Evolutionary conservation across 257 asterid species (phyloP).

Genomic region (Paraleonurus japonicus): DNA sequence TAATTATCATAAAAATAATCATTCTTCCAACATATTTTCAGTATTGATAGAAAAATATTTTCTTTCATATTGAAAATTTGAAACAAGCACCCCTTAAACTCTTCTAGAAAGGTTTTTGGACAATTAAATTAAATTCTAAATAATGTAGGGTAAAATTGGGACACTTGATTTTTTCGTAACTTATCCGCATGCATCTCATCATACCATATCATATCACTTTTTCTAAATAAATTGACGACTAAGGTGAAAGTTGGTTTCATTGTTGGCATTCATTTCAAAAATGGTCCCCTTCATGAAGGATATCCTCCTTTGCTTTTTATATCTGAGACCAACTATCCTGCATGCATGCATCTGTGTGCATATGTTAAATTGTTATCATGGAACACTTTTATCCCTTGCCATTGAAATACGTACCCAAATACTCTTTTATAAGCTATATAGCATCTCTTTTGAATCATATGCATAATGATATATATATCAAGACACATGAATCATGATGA

Average conservation of each 20-base stretch:
- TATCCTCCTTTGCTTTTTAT: background rate
- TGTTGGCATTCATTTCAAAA: background rate
- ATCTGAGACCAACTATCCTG: slow-evolving; percentile 16
- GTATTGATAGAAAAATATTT: too few relatives aligned
- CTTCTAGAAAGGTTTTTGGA: too few relatives aligned
- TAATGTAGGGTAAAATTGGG: background rate
- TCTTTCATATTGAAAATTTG: too few relatives aligned
- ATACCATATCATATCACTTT: background rate
- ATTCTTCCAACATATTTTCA: too few relatives aligned
- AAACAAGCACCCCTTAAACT: too few relatives aligned
- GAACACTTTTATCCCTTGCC: slow-evolving; percentile 21
- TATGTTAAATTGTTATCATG: slow-evolving; percentile 35
- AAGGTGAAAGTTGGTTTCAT: slow-evolving; percentile 14
- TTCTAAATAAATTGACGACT: background rate
- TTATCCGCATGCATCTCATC: background rate
- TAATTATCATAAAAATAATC: too few relatives aligned
- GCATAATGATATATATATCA: background rate
- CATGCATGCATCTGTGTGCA: slow-evolving; percentile 17
- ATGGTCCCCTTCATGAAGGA: slow-evolving; percentile 32
- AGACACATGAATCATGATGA: too few relatives aligned
- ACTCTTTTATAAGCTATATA: slow-evolving; percentile 16
- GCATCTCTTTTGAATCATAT: background rate
- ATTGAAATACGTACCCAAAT: background rate
- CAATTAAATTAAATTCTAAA: too few relatives aligned
- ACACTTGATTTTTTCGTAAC: background rate